Evolutionary conservation across 192 early-diverging fungal genomes (phyloP).

Genomic region (Coemansia sp.): DNA sequence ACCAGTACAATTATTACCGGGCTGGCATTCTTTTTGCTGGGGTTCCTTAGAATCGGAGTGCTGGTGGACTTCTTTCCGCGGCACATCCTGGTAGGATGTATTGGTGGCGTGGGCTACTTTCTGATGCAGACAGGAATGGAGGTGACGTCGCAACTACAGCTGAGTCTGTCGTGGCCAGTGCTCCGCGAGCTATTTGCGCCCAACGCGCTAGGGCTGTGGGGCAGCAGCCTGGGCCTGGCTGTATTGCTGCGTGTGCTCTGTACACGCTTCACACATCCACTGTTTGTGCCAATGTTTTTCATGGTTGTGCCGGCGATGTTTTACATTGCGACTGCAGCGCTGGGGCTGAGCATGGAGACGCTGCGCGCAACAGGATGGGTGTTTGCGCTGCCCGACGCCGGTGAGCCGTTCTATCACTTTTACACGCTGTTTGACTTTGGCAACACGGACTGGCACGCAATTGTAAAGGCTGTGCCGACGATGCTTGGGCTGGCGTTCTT

Average conservation of each 20-base stretch:
- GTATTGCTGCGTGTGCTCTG: constrained; percentile 74
- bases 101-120: constrained; percentile 94
- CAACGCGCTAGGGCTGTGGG: constrained; percentile 77
- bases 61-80: constrained; percentile 83
- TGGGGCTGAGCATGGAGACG: constrained; percentile 61
- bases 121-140: constrained; percentile 90
- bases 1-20: constrained; percentile 89
- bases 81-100: constrained; percentile 94
- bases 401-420: constrained; percentile 84
- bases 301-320: constrained; percentile 77
- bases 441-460: constrained; percentile 65
- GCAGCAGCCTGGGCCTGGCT: constrained; percentile 64
- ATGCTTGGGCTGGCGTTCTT: constrained; percentile 94
- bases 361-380: constrained; percentile 82
- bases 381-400: constrained; percentile 70
- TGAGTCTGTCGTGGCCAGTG: constrained; percentile 61
- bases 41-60: constrained; percentile 74
- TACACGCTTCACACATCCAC: constrained; percentile 65
- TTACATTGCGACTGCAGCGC: constrained; percentile 63
- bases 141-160: constrained; percentile 68
- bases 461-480: constrained; percentile 76
- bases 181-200: constrained; percentile 67
- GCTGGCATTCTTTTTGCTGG: constrained; percentile 79
- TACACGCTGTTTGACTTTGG: constrained; percentile 69
- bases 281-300: constrained; percentile 91